A percentile compares a stretch with the other conserved stretches of the same genome.
These are phyloP conservation scores for Aspergillus fructus DNA, from an alignment of 2,329 filamentous ascomycete genomes.

Conservation along the genomic window DNA sequence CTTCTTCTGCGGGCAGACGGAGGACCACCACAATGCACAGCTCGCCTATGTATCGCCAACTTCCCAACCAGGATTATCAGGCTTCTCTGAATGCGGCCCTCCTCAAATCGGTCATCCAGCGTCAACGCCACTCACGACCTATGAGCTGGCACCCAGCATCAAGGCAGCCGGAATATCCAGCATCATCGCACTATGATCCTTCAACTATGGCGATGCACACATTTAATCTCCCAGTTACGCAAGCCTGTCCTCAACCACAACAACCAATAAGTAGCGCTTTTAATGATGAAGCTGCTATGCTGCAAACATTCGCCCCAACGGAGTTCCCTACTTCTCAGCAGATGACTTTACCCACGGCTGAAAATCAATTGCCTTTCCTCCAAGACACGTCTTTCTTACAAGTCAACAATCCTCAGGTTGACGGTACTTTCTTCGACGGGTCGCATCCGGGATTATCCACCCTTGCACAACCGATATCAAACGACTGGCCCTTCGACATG, in stretches of 20 bases:
- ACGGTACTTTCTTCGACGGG: constrained; percentile 28
- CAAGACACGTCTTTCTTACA: constrained; percentile 24
- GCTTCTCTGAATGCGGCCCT: constrained; percentile 47
- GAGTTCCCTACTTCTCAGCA: constrained; percentile 23
- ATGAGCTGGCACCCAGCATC: constrained; percentile 75
- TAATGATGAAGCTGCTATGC: constrained; percentile 15
- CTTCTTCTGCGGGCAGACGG: constrained; percentile 49
- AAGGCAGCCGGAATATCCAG: constrained; percentile 30
- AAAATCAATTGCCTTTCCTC: constrained; percentile 22
- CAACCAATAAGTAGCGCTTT: constrained; percentile 19
- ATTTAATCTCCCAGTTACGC: constrained; percentile 22
- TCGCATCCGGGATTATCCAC: constrained; percentile 17
- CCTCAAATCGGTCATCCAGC: constrained; percentile 38
- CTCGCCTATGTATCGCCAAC: constrained; percentile 44
- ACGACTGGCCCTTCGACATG: constrained; percentile 35
- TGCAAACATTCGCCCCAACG: constrained; percentile 23
- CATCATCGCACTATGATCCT: constrained; percentile 21
- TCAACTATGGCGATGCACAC: constrained; percentile 17
- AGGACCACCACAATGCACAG: constrained; percentile 55
- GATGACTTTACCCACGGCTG: constrained; percentile 22
- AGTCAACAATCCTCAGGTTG: constrained; percentile 27
- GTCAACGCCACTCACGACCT: constrained; percentile 53
- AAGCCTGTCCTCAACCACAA: constrained; percentile 18
- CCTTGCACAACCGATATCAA: constrained; percentile 26
- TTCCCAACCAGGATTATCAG: constrained; percentile 29